Conservation (phyloP, 352 stramenopile species). For the Phytopythium mirpurense region DNA sequence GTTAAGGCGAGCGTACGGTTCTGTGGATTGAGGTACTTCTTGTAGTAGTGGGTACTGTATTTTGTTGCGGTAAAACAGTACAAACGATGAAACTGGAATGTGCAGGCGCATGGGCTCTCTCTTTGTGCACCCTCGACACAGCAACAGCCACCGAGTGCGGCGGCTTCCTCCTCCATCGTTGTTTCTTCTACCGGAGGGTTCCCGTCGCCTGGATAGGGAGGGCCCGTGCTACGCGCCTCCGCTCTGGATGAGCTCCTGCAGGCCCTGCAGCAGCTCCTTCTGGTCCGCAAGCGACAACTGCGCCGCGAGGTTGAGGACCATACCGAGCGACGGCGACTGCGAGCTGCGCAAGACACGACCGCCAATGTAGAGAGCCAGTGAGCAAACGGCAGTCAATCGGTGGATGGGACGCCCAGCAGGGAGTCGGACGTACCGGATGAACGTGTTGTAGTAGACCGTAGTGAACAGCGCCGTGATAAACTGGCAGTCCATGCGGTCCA, state of each 20-base stretch:
- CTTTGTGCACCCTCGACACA: background rate
- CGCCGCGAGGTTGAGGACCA: conserved; percentile 73
- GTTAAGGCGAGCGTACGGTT: too few species aligned
- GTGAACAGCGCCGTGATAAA: conserved; percentile 94
- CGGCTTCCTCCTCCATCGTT: too few species aligned
- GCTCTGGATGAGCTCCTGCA: conserved; percentile 55
- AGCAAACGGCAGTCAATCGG: too few species aligned
- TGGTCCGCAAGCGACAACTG: conserved; percentile 67
- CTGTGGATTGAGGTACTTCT: too few species aligned
- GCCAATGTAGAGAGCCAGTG: too few species aligned
- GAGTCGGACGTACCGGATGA: conserved; percentile 80
- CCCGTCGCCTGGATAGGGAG: background rate
- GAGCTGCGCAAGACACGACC: conserved; percentile 53
- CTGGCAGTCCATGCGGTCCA: conserved; percentile 98
- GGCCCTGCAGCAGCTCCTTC: conserved; percentile 52
- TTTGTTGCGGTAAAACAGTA: too few species aligned
- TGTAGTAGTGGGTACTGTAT: too few species aligned
- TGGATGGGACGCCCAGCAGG: too few species aligned
- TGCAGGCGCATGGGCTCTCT: background rate
- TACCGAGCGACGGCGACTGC: conserved; percentile 45
- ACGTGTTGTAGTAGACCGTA: conserved; percentile 97
- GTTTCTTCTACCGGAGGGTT: background rate
- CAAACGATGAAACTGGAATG: too few species aligned
- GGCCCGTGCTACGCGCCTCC: conserved; percentile 15
- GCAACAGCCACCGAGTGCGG: background rate